phyloP scores from a whole-genome alignment of 2,329 filamentous ascomycete genomes.

The Whalleya microplaca region DNA sequence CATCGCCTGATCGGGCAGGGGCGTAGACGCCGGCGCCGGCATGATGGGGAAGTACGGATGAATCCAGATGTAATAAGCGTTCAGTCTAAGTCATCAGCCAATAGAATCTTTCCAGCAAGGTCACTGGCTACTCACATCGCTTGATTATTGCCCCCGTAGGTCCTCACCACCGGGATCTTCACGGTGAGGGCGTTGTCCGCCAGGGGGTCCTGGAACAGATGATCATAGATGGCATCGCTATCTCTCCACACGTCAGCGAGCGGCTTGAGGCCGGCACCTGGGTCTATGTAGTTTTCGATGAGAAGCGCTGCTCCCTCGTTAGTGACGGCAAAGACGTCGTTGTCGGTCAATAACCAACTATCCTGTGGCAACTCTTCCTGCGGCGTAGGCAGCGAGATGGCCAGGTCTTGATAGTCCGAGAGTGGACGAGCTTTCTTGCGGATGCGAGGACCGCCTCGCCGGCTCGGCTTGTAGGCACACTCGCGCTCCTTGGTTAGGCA shows the following conservation, averaged over 20 bases:
- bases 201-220: constrained; percentile 40
- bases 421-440: constrained; percentile 43
- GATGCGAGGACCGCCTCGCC: constrained; percentile 48
- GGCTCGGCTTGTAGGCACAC: constrained; percentile 48
- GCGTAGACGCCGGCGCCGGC: constrained; percentile 44
- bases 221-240: constrained; percentile 53
- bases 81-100: constrained; percentile 38
- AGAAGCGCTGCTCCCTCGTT: constrained; percentile 24
- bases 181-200: constrained; percentile 18
- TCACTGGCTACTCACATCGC: constrained; percentile 43
- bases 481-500: constrained; percentile 45
- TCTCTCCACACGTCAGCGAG: constrained; percentile 50
- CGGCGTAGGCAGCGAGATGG: constrained; percentile 31
- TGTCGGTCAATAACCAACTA: constrained; percentile 30
- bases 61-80: constrained; percentile 57
- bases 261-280: constrained; percentile 52
- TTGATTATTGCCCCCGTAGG: constrained; percentile 44
- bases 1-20: constrained; percentile 39
- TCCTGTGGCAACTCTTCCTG: constrained; percentile 37
- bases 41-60: constrained; percentile 55
- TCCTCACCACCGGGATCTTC: constrained; percentile 43
- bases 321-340: constrained; percentile 10
- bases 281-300: constrained; percentile 47
- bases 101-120: neutral
- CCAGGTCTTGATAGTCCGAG: constrained; percentile 35